phyloP scores from a whole-genome alignment of 179 eudicot species.

The Actinidia arguta region DNA sequence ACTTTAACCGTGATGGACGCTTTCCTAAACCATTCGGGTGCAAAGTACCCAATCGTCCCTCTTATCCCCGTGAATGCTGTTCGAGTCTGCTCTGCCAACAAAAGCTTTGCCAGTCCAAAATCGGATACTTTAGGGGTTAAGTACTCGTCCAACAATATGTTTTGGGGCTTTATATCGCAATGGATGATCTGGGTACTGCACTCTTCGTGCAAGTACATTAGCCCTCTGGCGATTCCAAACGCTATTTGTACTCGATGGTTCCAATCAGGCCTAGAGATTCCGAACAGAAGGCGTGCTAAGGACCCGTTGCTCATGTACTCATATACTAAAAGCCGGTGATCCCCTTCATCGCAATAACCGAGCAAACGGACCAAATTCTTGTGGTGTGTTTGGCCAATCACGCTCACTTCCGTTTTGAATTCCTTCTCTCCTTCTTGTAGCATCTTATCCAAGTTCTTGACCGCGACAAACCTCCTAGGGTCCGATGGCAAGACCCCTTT shows the following conservation, averaged over 20 bases:
- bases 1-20: neutral
- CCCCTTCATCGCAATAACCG: conserved; percentile 33
- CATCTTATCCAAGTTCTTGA: conserved; percentile 28
- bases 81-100: conserved; percentile 12
- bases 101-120: conserved; percentile 20
- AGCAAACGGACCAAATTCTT: conserved; percentile 30
- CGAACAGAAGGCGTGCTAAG: conserved; percentile 24
- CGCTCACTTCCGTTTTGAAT: conserved; percentile 27
- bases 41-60: conserved; percentile 27
- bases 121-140: conserved; percentile 17
- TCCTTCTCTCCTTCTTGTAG: conserved; percentile 24
- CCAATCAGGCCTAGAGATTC: conserved; percentile 27
- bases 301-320: conserved; percentile 36
- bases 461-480: conserved; percentile 6
- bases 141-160: conserved; percentile 18
- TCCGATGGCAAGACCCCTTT: conserved; percentile 18
- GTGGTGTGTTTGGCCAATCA: conserved; percentile 33
- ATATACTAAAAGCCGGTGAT: conserved; percentile 25
- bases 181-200: conserved; percentile 27
- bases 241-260: conserved; percentile 26
- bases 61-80: conserved; percentile 18
- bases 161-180: conserved; percentile 21
- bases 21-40: conserved; percentile 25
- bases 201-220: conserved; percentile 25
- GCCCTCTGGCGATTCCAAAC: conserved; percentile 23